Evolutionary conservation across 2,329 filamentous ascomycete genomes (phyloP).

Genomic region (Pseudonectria buxi): DNA sequence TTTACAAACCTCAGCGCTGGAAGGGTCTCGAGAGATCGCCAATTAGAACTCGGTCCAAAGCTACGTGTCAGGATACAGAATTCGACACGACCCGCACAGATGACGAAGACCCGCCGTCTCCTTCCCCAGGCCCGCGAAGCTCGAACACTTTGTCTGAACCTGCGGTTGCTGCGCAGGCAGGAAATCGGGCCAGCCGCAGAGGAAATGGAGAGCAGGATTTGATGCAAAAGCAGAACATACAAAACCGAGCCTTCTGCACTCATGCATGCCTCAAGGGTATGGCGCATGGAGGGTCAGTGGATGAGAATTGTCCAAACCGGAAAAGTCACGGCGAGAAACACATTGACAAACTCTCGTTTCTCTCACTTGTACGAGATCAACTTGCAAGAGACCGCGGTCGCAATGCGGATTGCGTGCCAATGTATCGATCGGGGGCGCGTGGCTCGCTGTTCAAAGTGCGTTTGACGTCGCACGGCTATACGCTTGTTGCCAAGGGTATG

Average conservation of each 20-base stretch:
- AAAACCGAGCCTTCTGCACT: constrained; percentile 22
- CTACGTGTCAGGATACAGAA: no score
- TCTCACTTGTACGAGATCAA: constrained; percentile 19
- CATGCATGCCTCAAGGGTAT: constrained; percentile 22
- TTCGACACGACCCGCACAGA: no score
- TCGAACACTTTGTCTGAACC: no score
- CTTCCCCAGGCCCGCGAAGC: no score
- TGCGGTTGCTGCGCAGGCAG: no score
- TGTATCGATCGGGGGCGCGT: constrained; percentile 22
- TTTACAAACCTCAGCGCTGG: constrained; percentile 23
- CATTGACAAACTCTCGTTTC: constrained; percentile 20
- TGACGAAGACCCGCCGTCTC: constrained; percentile 1
- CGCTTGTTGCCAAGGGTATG: constrained; percentile 33
- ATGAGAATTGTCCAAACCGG: constrained; percentile 24
- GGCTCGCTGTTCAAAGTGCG: constrained; percentile 32
- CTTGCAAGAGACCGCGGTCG: constrained; percentile 23
- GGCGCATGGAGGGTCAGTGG: constrained; percentile 14
- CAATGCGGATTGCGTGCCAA: constrained; percentile 23
- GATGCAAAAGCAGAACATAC: constrained; percentile 7
- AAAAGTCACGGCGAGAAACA: constrained; percentile 9
- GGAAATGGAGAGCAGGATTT: not conserved
- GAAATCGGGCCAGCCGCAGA: not conserved
- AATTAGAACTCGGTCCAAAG: constrained; percentile 21
- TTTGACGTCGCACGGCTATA: constrained; percentile 30
- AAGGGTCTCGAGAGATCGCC: constrained; percentile 24